Evolutionary conservation across 805 yeast genomes (phyloP), one percentile per base, ranked within the genome.

Genomic region (Wickerhamomyces ciferrii): DNA sequence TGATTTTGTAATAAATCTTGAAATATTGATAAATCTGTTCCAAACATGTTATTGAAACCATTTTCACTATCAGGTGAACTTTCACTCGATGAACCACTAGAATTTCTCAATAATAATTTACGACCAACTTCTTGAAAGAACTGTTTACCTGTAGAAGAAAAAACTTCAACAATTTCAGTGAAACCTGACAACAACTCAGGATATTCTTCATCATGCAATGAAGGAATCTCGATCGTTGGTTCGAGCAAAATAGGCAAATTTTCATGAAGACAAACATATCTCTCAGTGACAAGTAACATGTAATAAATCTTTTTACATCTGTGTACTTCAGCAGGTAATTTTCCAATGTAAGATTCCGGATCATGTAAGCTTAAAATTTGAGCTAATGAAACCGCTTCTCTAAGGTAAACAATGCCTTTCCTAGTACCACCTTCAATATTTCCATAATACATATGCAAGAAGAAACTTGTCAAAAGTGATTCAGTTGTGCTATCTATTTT

Each of bases 141-240:
- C 21, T 45, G 49, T 38, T 54, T 55, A 41, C 55, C 60, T 4
- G 59, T 50, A 4, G 55, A 49, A 23, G 56, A 50, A 44, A 57
- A 57, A 17, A 57, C 55, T 41, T 51, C 51, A 24, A 54, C 53
- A 11, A 55, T 41, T n/a, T 54, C 55, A 24, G 50, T 55, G 44
- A 57, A 57, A 1, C 61, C 61, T 4, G 48, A 47, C 14, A 57
- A 41, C 29, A 54, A 36, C 19, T 54, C 59, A 13, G 61, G 56
- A 41, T 55, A 54, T 24, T 55, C 60, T 41, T 57, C 61, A 25
- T 54, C 55, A 9, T 54, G 53, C 23, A 51, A 42, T 19, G 51
- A 51, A 14, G 60, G 58, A 19, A 53, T 55, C 6, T 56, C 59
- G 11, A 57, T 47, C 0, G 51, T 51, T 29, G 60, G 58, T 10